Conservation (phyloP, 2,329 filamentous ascomycete species). For the Gaeumannomyces sp. region DNA sequence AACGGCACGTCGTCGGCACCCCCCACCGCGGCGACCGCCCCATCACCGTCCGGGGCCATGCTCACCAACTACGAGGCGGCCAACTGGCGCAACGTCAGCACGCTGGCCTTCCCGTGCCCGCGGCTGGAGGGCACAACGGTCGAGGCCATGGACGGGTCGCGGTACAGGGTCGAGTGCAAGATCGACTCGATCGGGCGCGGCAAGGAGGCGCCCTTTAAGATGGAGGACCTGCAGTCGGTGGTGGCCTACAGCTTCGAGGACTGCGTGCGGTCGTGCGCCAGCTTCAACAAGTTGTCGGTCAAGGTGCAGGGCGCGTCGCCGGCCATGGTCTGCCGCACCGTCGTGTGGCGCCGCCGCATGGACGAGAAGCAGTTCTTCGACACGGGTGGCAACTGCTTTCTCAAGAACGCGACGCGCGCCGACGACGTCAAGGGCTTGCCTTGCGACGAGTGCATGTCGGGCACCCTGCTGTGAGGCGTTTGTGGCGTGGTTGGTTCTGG, state of each 20-base stretch:
- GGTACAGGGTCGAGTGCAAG: background rate
- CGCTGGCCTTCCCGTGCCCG: background rate
- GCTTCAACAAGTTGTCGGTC: background rate
- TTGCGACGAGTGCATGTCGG: background rate
- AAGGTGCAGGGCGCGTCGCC: background rate
- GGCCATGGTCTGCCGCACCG: conserved; percentile 2
- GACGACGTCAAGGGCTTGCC: background rate
- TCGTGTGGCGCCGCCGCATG: background rate
- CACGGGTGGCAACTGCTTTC: conserved; percentile 1
- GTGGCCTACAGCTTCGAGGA: conserved; percentile 3
- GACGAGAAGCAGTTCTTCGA: background rate
- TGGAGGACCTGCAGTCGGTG: conserved; percentile 10
- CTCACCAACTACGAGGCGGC: background rate
- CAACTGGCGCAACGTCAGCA: conserved; percentile 1
- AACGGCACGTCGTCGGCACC: background rate
- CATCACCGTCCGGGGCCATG: background rate
- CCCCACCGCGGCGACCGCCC: no score
- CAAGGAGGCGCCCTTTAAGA: background rate
- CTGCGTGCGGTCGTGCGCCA: conserved; percentile 4
- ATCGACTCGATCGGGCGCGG: background rate
- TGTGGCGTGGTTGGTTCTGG: background rate
- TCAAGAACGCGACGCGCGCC: conserved; percentile 2
- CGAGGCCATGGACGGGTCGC: background rate
- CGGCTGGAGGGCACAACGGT: background rate
- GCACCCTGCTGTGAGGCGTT: background rate